A percentile compares a stretch with the other conserved stretches of the same genome.
These are phyloP conservation scores for Orychophragmus violaceus DNA, from an alignment of 345 rosid species.

Conservation along the genomic window DNA sequence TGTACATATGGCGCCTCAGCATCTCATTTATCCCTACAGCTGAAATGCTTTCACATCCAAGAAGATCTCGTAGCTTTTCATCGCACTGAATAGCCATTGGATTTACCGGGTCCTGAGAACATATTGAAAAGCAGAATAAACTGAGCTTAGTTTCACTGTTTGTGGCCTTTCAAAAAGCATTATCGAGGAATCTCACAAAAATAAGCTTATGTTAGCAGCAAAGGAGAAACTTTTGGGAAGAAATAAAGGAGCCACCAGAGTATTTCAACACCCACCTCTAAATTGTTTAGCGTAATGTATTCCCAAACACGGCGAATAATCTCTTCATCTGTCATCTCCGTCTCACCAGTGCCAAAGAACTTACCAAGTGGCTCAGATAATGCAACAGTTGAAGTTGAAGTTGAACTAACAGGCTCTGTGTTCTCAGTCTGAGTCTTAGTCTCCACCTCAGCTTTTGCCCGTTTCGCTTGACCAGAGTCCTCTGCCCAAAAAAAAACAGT, in stretches of 20 bases:
- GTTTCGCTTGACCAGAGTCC: constrained; percentile 70
- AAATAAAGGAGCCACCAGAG: neutral
- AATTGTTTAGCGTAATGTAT: constrained; percentile 55
- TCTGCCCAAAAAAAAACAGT: constrained; percentile 40
- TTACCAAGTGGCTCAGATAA: constrained; percentile 78
- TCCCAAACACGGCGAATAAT: constrained; percentile 68
- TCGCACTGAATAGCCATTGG: constrained; percentile 78
- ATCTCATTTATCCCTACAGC: constrained; percentile 70
- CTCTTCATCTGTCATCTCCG: constrained; percentile 59
- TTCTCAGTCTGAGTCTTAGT: constrained; percentile 42
- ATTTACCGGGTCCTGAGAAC: constrained; percentile 58
- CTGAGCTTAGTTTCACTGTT: neutral
- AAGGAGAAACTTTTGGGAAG: neutral
- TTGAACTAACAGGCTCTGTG: constrained; percentile 38
- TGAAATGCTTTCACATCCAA: constrained; percentile 84
- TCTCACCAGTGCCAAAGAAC: constrained; percentile 61
- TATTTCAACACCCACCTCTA: constrained; percentile 55
- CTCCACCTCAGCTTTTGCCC: constrained; percentile 57
- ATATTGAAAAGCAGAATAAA: neutral
- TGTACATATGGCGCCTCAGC: constrained; percentile 62
- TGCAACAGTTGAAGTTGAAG: constrained; percentile 29
- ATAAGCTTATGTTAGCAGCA: neutral
- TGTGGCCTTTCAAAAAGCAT: neutral
- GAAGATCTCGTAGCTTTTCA: constrained; percentile 67
- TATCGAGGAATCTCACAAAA: neutral